Percentiles rank a stretch among this genome's conserved stretches.
These are phyloP conservation scores for Malassezia yamatoensis DNA, from an alignment of 1,284 basidiomycete species.

Conservation along the genomic window DNA sequence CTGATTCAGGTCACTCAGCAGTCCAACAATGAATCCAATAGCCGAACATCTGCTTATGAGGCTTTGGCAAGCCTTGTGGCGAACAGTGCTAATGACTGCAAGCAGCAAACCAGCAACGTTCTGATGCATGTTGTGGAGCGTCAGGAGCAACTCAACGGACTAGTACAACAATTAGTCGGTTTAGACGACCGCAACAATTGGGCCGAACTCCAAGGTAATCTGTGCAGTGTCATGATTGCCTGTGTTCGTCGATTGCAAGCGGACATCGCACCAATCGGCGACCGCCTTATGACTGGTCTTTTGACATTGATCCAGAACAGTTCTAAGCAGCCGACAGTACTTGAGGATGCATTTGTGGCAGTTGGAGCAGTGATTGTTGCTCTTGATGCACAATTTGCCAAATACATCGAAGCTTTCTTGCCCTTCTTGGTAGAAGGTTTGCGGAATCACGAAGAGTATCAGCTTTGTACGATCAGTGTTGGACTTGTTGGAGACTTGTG, in stretches of 20 bases:
- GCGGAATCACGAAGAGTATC: slow-evolving; percentile 84
- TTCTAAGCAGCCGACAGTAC: slow-evolving; percentile 83
- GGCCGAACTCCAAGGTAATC: slow-evolving; percentile 93
- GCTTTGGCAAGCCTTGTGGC: slow-evolving; percentile 78
- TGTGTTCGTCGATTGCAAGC: slow-evolving; percentile 59
- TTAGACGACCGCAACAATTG: slow-evolving; percentile 95
- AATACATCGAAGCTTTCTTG: slow-evolving; percentile 81
- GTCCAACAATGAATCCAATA: slow-evolving; percentile 77
- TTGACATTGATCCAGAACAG: slow-evolving; percentile 73
- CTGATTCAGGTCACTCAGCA: slow-evolving; percentile 51
- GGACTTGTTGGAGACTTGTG: slow-evolving; percentile 92
- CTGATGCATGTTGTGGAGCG: slow-evolving; percentile 69
- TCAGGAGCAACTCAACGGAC: slow-evolving; percentile 74
- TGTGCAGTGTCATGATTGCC: slow-evolving; percentile 58
- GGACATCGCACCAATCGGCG: slow-evolving; percentile 76
- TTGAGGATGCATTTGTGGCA: slow-evolving; percentile 92
- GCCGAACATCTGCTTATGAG: slow-evolving; percentile 89
- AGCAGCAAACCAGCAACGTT: slow-evolving; percentile 72
- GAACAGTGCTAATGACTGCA: slow-evolving; percentile 69
- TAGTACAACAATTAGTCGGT: slow-evolving; percentile 72
- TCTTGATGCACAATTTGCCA: slow-evolving; percentile 71
- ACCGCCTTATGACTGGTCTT: slow-evolving; percentile 87
- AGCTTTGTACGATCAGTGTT: slow-evolving; percentile 87
- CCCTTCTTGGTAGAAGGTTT: slow-evolving; percentile 83
- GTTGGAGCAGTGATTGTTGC: slow-evolving; percentile 66